Evolutionary conservation across 179 eudicot species (phyloP).

Genomic region (Carnegiea gigantea): DNA sequence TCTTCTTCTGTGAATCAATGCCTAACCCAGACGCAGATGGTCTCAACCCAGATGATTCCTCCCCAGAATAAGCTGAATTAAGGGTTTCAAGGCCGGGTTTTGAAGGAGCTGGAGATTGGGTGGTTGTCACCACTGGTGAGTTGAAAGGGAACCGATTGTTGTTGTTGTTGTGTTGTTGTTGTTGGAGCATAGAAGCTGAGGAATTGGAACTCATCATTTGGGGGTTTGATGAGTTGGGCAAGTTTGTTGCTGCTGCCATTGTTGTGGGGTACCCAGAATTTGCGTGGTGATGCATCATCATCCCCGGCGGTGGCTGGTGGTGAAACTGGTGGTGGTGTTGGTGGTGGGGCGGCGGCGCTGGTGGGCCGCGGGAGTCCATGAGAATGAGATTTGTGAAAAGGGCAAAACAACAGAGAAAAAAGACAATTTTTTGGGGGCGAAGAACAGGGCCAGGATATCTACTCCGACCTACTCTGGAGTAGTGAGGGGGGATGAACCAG

Average conservation of each 20-base stretch:
- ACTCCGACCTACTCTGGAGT: constrained; percentile 7
- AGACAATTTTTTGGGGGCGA: not conserved
- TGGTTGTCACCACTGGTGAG: constrained; percentile 22
- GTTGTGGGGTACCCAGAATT: constrained; percentile 9
- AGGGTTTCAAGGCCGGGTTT: constrained; percentile 32
- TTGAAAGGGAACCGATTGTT: constrained; percentile 44
- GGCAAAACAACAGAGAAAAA: constrained; percentile 4
- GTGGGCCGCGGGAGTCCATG: constrained; percentile 39
- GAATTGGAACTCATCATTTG: constrained; percentile 39
- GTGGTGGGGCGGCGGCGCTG: constrained; percentile 31
- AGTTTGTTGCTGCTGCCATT: not conserved
- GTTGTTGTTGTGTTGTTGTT: constrained; percentile 21
- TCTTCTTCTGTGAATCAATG: constrained; percentile 53
- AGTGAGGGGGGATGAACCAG: not conserved
- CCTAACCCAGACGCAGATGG: constrained; percentile 31
- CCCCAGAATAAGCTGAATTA: constrained; percentile 35
- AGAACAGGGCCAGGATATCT: not conserved
- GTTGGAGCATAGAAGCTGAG: constrained; percentile 33
- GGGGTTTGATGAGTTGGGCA: constrained; percentile 23
- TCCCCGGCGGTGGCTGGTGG: constrained; percentile 26
- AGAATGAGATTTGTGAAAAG: constrained; percentile 7
- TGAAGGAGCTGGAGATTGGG: constrained; percentile 17
- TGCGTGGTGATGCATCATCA: constrained; percentile 27
- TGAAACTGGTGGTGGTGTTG: constrained; percentile 34
- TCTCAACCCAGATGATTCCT: constrained; percentile 36